These are phyloP conservation scores for Lachnellula hyalina DNA, from an alignment of 2,329 filamentous ascomycete species.

Conservation along the genomic window DNA sequence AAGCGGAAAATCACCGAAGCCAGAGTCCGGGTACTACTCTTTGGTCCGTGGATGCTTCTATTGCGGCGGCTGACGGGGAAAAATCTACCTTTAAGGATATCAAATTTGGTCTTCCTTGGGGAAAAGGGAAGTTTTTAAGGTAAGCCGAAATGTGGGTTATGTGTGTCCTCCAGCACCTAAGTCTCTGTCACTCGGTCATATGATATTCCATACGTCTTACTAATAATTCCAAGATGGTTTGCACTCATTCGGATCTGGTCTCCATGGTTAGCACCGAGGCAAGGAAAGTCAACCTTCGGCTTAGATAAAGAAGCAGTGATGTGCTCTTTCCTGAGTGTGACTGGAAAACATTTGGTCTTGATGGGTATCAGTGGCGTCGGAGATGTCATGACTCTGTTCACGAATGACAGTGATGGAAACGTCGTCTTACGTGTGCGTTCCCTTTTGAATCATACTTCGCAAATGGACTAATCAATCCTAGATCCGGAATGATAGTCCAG, in stretches of 20 bases:
- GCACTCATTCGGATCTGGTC: conserved; percentile 72
- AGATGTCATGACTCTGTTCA: conserved; percentile 65
- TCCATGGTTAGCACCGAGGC: conserved; percentile 85
- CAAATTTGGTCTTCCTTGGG: conserved; percentile 31
- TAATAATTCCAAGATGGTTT: conserved; percentile 58
- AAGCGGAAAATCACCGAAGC: conserved; percentile 49
- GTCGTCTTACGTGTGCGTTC: conserved; percentile 57
- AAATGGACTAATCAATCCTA: conserved; percentile 27
- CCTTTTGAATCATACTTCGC: conserved; percentile 2
- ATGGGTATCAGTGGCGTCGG: conserved; percentile 71
- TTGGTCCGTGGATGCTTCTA: conserved; percentile 59
- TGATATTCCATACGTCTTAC: not conserved
- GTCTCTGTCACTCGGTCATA: not conserved
- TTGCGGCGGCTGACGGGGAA: conserved; percentile 51
- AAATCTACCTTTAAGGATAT: conserved; percentile 48
- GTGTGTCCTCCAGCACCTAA: not conserved
- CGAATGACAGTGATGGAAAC: conserved; percentile 57
- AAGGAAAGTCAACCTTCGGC: conserved; percentile 62
- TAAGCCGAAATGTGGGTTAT: conserved; percentile 8
- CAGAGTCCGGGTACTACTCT: conserved; percentile 65
- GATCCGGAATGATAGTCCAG: conserved; percentile 61
- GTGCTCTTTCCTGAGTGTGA: conserved; percentile 66
- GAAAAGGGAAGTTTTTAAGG: conserved; percentile 29
- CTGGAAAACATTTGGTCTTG: conserved; percentile 71
- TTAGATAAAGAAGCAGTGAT: conserved; percentile 75